Evolutionary conservation across 2,329 filamentous ascomycete species (phyloP), one percentile per base, ranked within the genome.

Genomic region (Neofusicoccum umdonicola): DNA sequence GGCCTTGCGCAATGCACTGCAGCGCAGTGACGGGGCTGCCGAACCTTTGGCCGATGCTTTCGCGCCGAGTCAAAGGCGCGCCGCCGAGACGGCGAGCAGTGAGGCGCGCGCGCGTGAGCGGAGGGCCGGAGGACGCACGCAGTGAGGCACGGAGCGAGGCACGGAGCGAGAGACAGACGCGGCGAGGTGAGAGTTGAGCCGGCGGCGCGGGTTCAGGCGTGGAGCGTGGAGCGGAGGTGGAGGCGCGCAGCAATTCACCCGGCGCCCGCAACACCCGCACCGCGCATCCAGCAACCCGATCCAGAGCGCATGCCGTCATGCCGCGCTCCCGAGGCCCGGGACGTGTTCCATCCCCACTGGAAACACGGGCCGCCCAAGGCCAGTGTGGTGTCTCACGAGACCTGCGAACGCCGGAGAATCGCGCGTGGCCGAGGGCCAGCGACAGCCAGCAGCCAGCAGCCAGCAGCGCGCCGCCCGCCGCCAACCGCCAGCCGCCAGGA

Each of bases 191-290:
- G 52, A 17, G 31, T 58, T 56, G 52, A 56, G 35, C 52, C 52
- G 52, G 52, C 52, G 52, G 35, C 35, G 37, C 37, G 52, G 52
- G 19, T 56, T 35, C 17, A 27, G 45, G 45, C 45, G 45, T 3
- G n/a, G 9, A 11, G 22, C 22, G 22, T 11, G 39, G 19, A 13
- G 39, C 22, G 22, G 41, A 44, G 54, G 54, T 22, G 39, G 54
- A 31, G 54, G 54, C 41, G 22, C 45, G 19, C 37, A 57, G 22
- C 35, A 42, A 58, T 58, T 58, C 54, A 58, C 15, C 54, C 54
- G 54, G 22, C 39, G 22, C 22, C 22, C 22, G 22, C 22, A 22
- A 22, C 22, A 3, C 22, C 22, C 22, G 22, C 22, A 22, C 22
- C 22, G 19, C 34, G 34, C 54, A 31, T 22, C 17, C 39, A 27